Percentiles rank a stretch among this genome's conserved stretches.
Conservation (phyloP, 2,329 filamentous ascomycete genomes). For the Claviceps maximensis region DNA sequence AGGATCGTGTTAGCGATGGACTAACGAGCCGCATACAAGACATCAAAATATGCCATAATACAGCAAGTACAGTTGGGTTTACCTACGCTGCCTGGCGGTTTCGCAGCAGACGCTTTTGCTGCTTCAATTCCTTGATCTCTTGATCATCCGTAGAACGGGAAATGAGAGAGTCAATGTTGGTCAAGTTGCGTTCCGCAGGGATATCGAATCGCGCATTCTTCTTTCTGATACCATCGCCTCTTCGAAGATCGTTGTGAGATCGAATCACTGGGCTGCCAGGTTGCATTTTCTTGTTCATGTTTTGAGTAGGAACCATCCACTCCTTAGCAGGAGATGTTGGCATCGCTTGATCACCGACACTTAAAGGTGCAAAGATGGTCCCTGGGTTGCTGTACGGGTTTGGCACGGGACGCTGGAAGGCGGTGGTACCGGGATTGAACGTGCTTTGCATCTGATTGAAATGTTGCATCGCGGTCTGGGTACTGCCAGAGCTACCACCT, state of each 20-base stretch:
- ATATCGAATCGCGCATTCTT: slow-evolving; percentile 99
- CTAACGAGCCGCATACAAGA: no score
- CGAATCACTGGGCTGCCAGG: slow-evolving; percentile 56
- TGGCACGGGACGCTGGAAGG: slow-evolving; percentile 42
- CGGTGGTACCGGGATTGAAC: slow-evolving; percentile 38
- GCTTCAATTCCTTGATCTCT: slow-evolving; percentile 95
- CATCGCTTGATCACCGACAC: slow-evolving; percentile 33
- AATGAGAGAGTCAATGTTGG: slow-evolving; percentile 91
- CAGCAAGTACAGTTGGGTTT: background rate
- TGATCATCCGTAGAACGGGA: slow-evolving; percentile 77
- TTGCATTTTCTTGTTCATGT: slow-evolving; percentile 46
- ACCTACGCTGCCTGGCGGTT: slow-evolving; percentile 94
- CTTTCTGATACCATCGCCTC: slow-evolving; percentile 87
- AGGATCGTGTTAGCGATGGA: slow-evolving; percentile 6
- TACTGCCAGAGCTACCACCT: slow-evolving; percentile 52
- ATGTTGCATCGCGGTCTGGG: slow-evolving; percentile 45
- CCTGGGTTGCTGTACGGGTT: slow-evolving; percentile 42
- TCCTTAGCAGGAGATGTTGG: slow-evolving; percentile 46
- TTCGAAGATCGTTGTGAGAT: slow-evolving; percentile 62
- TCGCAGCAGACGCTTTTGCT: slow-evolving; percentile 86
- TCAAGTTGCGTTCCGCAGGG: slow-evolving; percentile 79
- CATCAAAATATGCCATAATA: background rate
- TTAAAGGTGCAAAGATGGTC: slow-evolving; percentile 40
- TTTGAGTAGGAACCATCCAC: slow-evolving; percentile 37
- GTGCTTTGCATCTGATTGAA: slow-evolving; percentile 45